A percentile compares a stretch with the other conserved stretches of the same genome.
phyloP scores from a whole-genome alignment of 805 yeast genomes.

The Torulaspora quercuum region DNA sequence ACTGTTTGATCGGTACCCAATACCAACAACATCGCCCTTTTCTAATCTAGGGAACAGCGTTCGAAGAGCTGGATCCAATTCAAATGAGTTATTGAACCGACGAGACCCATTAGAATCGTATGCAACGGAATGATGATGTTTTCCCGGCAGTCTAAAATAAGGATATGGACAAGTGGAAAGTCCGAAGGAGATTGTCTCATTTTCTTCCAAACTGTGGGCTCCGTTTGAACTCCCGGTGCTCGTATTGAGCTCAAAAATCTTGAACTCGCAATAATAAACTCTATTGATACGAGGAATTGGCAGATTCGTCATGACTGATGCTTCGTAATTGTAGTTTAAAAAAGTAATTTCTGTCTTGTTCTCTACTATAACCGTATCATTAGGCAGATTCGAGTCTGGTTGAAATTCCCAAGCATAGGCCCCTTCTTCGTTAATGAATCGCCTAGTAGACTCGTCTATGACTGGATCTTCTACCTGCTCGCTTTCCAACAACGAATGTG shows the following conservation, averaged over 20 bases:
- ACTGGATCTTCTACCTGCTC: slow-evolving; percentile 33
- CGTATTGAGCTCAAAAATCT: slow-evolving; percentile 67
- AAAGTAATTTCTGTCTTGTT: slow-evolving; percentile 63
- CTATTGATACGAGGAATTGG: slow-evolving; percentile 82
- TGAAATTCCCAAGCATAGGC: slow-evolving; percentile 86
- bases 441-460: slow-evolving; percentile 35
- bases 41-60: slow-evolving; percentile 55
- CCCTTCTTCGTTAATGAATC: slow-evolving; percentile 79
- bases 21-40: slow-evolving; percentile 89
- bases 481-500: slow-evolving; percentile 27
- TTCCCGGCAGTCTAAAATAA: slow-evolving; percentile 87
- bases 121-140: slow-evolving; percentile 78
- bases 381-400: slow-evolving; percentile 50
- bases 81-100: slow-evolving; percentile 75
- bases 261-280: slow-evolving; percentile 85
- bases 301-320: slow-evolving; percentile 72
- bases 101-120: slow-evolving; percentile 84
- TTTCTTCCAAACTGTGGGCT: slow-evolving; percentile 27
- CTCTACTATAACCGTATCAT: slow-evolving; percentile 56
- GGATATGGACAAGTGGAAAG: slow-evolving; percentile 88
- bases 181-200: slow-evolving; percentile 67
- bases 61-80: slow-evolving; percentile 43
- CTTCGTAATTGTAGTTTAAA: slow-evolving; percentile 52
- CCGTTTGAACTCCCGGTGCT: slow-evolving; percentile 32
- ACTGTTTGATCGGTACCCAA: slow-evolving; percentile 77